phyloP scores from a whole-genome alignment of 2,329 filamentous ascomycete genomes.

The Microsporum audouinii region DNA sequence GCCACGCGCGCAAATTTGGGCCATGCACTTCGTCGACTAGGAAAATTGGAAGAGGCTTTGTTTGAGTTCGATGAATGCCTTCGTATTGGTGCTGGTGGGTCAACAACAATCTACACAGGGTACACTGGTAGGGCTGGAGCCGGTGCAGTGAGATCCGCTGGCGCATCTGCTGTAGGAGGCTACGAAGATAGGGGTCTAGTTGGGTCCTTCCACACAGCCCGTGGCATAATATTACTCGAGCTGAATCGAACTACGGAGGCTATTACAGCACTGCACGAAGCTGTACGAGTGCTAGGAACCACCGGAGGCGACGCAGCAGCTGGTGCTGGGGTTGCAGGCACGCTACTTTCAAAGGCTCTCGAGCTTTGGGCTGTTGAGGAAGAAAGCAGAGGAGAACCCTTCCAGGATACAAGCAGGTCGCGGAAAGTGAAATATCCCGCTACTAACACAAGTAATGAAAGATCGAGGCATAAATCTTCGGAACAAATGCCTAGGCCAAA shows the following conservation, averaged over 20 bases:
- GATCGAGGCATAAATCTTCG: constrained; percentile 14
- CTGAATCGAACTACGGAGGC: constrained; percentile 64
- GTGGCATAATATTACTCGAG: constrained; percentile 75
- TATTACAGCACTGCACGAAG: constrained; percentile 68
- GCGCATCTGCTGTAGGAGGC: constrained; percentile 32
- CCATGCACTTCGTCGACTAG: constrained; percentile 68
- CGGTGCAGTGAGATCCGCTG: constrained; percentile 25
- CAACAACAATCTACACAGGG: constrained; percentile 64
- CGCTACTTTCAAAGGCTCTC: constrained; percentile 34
- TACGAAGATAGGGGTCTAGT: constrained; percentile 38
- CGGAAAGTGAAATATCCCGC: constrained; percentile 20
- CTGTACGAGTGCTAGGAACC: constrained; percentile 36
- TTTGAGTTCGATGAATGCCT: constrained; percentile 78
- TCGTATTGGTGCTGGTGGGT: constrained; percentile 62
- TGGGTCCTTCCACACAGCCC: constrained; percentile 37
- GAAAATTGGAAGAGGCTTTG: constrained; percentile 59
- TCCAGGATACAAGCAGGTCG: neutral
- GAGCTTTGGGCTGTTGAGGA: constrained; percentile 37
- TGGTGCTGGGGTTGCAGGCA: constrained; percentile 37
- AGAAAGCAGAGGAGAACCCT: constrained; percentile 12
- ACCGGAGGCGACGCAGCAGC: constrained; percentile 38
- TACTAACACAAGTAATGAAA: constrained; percentile 12
- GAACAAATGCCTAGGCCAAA: constrained; percentile 9
- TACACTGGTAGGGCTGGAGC: constrained; percentile 36
- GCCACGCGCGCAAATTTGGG: constrained; percentile 79